Evolutionary conservation across 805 yeast species (phyloP).

Genomic region (Teunomyces aglyptinius): DNA sequence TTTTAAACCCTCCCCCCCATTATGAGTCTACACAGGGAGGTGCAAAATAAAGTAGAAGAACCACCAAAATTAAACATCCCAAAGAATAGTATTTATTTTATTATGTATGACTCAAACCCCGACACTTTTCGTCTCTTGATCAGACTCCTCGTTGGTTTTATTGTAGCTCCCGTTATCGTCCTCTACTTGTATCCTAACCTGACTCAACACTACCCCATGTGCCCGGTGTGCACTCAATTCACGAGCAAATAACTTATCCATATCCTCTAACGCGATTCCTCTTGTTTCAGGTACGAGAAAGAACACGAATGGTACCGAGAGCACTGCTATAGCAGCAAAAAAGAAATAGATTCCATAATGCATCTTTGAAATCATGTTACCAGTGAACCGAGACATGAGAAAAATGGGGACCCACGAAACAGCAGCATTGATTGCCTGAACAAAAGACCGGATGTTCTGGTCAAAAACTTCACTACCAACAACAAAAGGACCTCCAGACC

Average conservation of each 20-base stretch:
- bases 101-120: neutral
- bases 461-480: slow-evolving; percentile 40
- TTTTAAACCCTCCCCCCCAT: too few species aligned
- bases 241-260: slow-evolving; percentile 27
- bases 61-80: too few species aligned
- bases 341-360: slow-evolving; percentile 37
- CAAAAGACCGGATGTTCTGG: slow-evolving; percentile 39
- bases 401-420: slow-evolving; percentile 41
- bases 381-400: slow-evolving; percentile 34
- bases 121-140: neutral
- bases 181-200: slow-evolving; percentile 14
- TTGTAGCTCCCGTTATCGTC: slow-evolving; percentile 11
- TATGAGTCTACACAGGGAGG: too few species aligned
- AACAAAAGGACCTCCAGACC: slow-evolving; percentile 43
- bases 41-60: too few species aligned
- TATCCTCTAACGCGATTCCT: slow-evolving; percentile 33
- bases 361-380: slow-evolving; percentile 35
- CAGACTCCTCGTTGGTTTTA: neutral
- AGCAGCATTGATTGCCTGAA: slow-evolving; percentile 41
- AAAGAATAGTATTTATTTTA: neutral
- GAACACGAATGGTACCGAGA: slow-evolving; percentile 37
- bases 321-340: slow-evolving; percentile 32
- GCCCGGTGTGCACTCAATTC: slow-evolving; percentile 21
- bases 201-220: slow-evolving; percentile 17
- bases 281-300: slow-evolving; percentile 39